These are phyloP conservation scores for Neurospora tetrasperma DNA, from an alignment of 495 filamentous ascomycete genomes.

Conservation along the genomic window DNA sequence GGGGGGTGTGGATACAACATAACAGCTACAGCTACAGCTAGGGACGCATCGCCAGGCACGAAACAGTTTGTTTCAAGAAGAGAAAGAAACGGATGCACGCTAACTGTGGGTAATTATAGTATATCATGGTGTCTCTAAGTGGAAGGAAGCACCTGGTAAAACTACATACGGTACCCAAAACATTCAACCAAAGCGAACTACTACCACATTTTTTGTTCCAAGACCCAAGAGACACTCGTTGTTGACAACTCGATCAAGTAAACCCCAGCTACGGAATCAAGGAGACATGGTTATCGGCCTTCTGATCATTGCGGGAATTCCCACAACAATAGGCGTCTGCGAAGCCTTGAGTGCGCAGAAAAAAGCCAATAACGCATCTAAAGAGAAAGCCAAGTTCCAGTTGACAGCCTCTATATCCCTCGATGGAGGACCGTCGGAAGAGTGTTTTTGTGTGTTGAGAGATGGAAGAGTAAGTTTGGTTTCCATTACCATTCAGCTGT, in stretches of 20 bases:
- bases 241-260: neutral
- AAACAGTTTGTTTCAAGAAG: neutral
- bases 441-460: constrained; percentile 32
- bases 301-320: constrained; percentile 36
- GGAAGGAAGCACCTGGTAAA: neutral
- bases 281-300: constrained; percentile 32
- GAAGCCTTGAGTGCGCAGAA: constrained; percentile 42
- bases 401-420: constrained; percentile 35
- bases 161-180: neutral
- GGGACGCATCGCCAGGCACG: neutral
- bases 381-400: constrained; percentile 42
- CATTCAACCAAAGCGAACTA: neutral
- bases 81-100: neutral
- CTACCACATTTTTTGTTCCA: neutral
- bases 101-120: neutral
- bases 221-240: neutral
- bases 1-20: neutral
- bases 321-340: constrained; percentile 41
- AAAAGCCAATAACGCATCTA: constrained; percentile 35
- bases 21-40: neutral
- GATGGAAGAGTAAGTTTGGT: constrained; percentile 31
- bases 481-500: neutral
- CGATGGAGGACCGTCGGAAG: constrained; percentile 26
- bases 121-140: neutral
- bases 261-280: neutral